Base-by-base conservation (phyloP, 2,329 filamentous ascomycete species). In the Setomelanomma holmii region DNA sequence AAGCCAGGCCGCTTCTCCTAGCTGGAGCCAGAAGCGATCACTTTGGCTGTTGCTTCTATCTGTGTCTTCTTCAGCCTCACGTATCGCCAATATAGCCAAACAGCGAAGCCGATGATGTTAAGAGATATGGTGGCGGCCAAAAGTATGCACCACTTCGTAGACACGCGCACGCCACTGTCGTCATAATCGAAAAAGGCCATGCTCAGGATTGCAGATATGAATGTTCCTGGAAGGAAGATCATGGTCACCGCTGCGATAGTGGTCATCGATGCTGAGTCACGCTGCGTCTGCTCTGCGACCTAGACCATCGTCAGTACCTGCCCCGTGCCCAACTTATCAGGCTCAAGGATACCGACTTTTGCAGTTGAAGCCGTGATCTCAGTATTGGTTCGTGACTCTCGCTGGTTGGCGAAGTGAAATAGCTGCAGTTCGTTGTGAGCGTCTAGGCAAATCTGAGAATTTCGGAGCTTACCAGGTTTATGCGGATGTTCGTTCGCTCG, bases 251-350 rank as follows among this genome's bases (percentile, higher is more conserved):
- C 60, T 1, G 65, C 65, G 21, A 66, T 60, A 1, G 63, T 68
- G 42, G 66, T 68, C 65, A 67, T 68, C 1, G 65, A 66, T 2
- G 62, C 56, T 0, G 65, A 67, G 42, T 68, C 65, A 7, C 60
- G 60, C 34, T 60, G 60, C 0, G 63, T 64, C 34, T 61, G 59
- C 20, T 63, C 53, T 5, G 62, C 61, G 11, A 36, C 34, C n/a
- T 16, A 14, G 14, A 16, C 34, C 8, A 7, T 36, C 6, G 34
- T 16, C 12, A 30, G 24, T 30, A 30, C 6, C 24, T n/a, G 12
- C 12, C 12, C 24, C 6, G 24, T 12, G 24, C 6, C 7, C 24
- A 30, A 12, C 6, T 6, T 7, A 30, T 30, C 24, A 30, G 6
- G 24, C n/a, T n/a, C n/a, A n/a, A n/a, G n/a, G n/a, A 7, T 36